A percentile compares a stretch with the other conserved stretches of the same genome.
Conservation (phyloP, 257 asterid species). For the Plantago major region DNA sequence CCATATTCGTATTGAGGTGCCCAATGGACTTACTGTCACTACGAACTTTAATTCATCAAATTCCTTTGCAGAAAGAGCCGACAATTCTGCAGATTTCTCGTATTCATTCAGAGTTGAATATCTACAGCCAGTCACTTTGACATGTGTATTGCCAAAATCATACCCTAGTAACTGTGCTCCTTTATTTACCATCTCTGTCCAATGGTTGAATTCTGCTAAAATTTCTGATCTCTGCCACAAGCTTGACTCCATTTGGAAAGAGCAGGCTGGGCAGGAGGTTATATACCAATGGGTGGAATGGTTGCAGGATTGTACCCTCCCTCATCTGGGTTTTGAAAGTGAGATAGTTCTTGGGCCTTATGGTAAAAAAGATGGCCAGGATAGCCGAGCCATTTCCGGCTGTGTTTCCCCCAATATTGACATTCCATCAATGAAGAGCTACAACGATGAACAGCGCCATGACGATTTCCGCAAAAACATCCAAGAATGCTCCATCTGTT, state of each 20-base stretch:
- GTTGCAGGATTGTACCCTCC: conserved; percentile 62
- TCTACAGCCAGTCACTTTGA: conserved; percentile 71
- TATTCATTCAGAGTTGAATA: conserved; percentile 71
- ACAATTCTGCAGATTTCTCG: conserved; percentile 44
- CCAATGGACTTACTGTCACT: conserved; percentile 47
- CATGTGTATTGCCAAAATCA: conserved; percentile 77
- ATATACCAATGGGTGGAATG: conserved; percentile 88
- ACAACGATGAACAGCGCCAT: conserved; percentile 59
- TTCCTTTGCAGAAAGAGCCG: conserved; percentile 24
- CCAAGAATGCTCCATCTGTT: conserved; percentile 82
- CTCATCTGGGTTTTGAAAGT: conserved; percentile 61
- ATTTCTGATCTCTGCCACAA: conserved; percentile 58
- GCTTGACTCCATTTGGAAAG: conserved; percentile 80
- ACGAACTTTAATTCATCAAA: conserved; percentile 47
- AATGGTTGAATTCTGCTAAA: conserved; percentile 56
- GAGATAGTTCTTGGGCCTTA: conserved; percentile 71
- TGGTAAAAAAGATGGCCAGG: conserved; percentile 34
- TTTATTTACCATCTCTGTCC: conserved; percentile 54
- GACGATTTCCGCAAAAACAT: conserved; percentile 63
- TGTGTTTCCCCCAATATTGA: conserved; percentile 63
- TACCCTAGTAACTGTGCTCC: conserved; percentile 78
- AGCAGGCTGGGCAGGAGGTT: conserved; percentile 74
- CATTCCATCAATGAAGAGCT: conserved; percentile 60
- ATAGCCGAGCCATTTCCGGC: conserved; percentile 66
- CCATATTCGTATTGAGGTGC: conserved; percentile 60